Evolutionary conservation across 2,329 filamentous ascomycete species (phyloP).

Genomic region (Ceratocystis colombiana): DNA sequence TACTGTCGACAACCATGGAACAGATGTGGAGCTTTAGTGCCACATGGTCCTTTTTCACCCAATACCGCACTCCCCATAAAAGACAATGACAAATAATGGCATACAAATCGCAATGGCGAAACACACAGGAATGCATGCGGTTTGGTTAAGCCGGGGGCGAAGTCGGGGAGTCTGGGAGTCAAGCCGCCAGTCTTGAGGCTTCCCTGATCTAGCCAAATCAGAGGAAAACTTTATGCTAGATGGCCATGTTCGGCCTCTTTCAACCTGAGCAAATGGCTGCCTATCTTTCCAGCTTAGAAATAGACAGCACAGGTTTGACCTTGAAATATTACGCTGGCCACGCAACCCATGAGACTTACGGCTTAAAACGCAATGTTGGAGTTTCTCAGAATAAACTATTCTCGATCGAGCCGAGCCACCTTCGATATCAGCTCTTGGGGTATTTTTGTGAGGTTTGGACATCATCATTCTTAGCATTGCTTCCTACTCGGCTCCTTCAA

Average conservation of each 20-base stretch:
- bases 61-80: background rate
- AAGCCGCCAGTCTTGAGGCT: background rate
- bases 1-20: background rate
- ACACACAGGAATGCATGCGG: background rate
- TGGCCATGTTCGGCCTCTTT: background rate
- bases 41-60: background rate
- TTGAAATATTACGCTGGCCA: background rate
- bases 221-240: background rate
- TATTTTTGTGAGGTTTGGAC: background rate
- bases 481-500: slow-evolving; percentile 8
- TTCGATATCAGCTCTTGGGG: background rate
- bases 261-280: background rate
- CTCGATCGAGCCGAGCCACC: background rate
- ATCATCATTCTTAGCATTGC: background rate
- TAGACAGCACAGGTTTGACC: background rate
- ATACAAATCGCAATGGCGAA: background rate
- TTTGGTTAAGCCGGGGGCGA: background rate
- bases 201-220: background rate
- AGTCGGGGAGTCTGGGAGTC: background rate
- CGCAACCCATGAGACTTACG: background rate
- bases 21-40: background rate
- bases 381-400: background rate
- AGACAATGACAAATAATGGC: slow-evolving; percentile 7
- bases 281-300: background rate
- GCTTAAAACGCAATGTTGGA: background rate